Percentiles rank a stretch among this genome's conserved stretches.
phyloP scores from a whole-genome alignment of 2,329 filamentous ascomycete genomes.

The Hypoxylon sp. region DNA sequence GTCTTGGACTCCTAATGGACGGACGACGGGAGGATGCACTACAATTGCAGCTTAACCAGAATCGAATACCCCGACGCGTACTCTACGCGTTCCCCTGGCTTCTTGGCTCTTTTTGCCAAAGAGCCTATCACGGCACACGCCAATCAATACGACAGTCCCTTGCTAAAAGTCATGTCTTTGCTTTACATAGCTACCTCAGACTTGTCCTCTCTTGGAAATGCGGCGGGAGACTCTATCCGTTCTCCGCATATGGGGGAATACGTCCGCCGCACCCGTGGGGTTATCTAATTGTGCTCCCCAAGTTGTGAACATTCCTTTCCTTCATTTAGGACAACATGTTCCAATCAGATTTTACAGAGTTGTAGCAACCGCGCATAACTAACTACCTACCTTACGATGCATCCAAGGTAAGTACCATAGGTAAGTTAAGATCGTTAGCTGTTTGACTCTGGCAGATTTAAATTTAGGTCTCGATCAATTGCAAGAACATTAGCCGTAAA shows the following conservation, averaged over 20 bases:
- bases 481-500: slow-evolving; percentile 10
- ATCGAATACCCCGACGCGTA: slow-evolving; percentile 35
- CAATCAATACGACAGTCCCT: slow-evolving; percentile 40
- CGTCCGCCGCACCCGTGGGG: slow-evolving; percentile 30
- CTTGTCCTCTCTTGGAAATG: slow-evolving; percentile 39
- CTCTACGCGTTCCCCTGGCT: slow-evolving; percentile 33
- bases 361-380: background rate
- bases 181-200: slow-evolving; percentile 15
- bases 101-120: slow-evolving; percentile 27
- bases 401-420: slow-evolving; percentile 24
- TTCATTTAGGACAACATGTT: slow-evolving; percentile 14
- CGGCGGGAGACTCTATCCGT: slow-evolving; percentile 39
- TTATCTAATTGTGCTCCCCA: slow-evolving; percentile 13
- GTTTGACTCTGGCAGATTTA: slow-evolving; percentile 28
- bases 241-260: slow-evolving; percentile 32
- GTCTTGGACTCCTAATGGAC: background rate
- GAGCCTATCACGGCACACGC: slow-evolving; percentile 32
- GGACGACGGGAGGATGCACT: slow-evolving; percentile 11
- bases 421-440: slow-evolving; percentile 18
- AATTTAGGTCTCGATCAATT: slow-evolving; percentile 11
- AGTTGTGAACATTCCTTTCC: slow-evolving; percentile 5
- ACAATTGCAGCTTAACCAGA: slow-evolving; percentile 23
- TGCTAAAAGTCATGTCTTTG: slow-evolving; percentile 18
- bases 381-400: background rate
- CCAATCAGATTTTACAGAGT: slow-evolving; percentile 22